Evolutionary conservation across 371 early-diverging fungal species (phyloP), one percentile per base, ranked within the genome.

Genomic region (Phascolomyces articulosus): DNA sequence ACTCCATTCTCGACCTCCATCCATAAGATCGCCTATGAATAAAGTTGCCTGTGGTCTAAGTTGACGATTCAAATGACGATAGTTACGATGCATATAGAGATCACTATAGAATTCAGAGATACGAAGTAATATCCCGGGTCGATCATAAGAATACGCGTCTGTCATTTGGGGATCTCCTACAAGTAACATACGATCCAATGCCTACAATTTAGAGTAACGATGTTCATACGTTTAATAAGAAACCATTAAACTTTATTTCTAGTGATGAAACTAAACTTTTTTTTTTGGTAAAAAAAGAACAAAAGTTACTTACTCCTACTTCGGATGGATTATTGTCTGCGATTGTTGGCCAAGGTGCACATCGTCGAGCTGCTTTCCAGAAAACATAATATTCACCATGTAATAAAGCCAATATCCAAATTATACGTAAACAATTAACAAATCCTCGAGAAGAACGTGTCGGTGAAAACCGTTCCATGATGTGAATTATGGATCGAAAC

Each of bases 151-250:
- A 65, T 87, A 89, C 27, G 87, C 81, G 69, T 97, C 98, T 29
- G 95, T 95, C 63, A 97, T 83, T 70, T 97, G 98, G 16, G 98
- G 96, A 68, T 97, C 98, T 3, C 92, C 94, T 31, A 97, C 73
- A 11, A 97, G 65, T 1, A 84, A 49, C n/a, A 71, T 23, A 23
- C 62, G 54, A 21, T 71, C 64, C 15, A 51, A 26, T 28, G 47
- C 23, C 16, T 24, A n/a, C n/a, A n/a, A n/a, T n/a, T n/a, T n/a
- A n/a, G n/a, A n/a, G n/a, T n/a, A n/a, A n/a, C n/a, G n/a, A n/a
- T n/a, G n/a, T n/a, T n/a, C n/a, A n/a, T n/a, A n/a, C n/a, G n/a
- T n/a, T n/a, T n/a, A n/a, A n/a, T n/a, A n/a, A n/a, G n/a, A n/a
- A n/a, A n/a, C n/a, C n/a, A n/a, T n/a, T n/a, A n/a, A n/a, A n/a